Evolutionary conservation across 192 early-diverging fungal species (phyloP).

Genomic region (Coemansia sp.): DNA sequence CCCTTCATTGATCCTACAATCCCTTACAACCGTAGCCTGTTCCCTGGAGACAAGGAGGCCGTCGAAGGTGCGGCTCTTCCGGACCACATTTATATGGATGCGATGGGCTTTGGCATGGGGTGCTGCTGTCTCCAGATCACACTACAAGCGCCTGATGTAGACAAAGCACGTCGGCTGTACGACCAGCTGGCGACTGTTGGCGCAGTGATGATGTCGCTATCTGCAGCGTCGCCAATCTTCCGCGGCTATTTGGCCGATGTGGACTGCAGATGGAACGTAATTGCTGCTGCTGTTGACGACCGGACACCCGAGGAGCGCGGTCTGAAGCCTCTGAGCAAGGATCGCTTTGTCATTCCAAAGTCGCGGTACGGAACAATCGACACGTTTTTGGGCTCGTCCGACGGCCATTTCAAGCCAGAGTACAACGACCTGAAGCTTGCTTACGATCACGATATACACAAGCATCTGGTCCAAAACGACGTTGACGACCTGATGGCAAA

Average conservation of each 20-base stretch:
- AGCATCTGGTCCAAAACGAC: slow-evolving; percentile 68
- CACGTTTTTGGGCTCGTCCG: slow-evolving; percentile 74
- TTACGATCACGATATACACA: slow-evolving; percentile 78
- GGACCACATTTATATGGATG: slow-evolving; percentile 97
- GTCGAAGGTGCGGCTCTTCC: slow-evolving; percentile 73
- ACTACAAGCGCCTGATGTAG: slow-evolving; percentile 91
- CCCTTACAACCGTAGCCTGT: slow-evolving; percentile 59
- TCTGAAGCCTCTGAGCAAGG: slow-evolving; percentile 64
- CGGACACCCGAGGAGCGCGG: slow-evolving; percentile 90
- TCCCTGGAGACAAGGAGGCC: slow-evolving; percentile 72
- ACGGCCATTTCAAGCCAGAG: slow-evolving; percentile 71
- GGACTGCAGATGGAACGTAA: slow-evolving; percentile 97
- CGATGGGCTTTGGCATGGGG: slow-evolving; percentile 99
- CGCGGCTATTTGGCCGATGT: slow-evolving; percentile 94
- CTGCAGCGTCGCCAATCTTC: slow-evolving; percentile 89
- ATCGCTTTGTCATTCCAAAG: slow-evolving; percentile 85
- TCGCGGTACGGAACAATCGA: slow-evolving; percentile 96
- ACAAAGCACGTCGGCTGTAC: slow-evolving; percentile 89
- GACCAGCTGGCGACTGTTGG: slow-evolving; percentile 91
- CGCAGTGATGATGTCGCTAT: slow-evolving; percentile 92
- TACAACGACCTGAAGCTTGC: slow-evolving; percentile 92
- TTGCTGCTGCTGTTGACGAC: slow-evolving; percentile 90
- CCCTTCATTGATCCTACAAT: slow-evolving; percentile 83
- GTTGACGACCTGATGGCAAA: slow-evolving; percentile 87
- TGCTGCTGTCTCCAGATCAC: slow-evolving; percentile 98